Conservation (phyloP, 345 rosid genomes). For the Sonneratia caseolaris region DNA sequence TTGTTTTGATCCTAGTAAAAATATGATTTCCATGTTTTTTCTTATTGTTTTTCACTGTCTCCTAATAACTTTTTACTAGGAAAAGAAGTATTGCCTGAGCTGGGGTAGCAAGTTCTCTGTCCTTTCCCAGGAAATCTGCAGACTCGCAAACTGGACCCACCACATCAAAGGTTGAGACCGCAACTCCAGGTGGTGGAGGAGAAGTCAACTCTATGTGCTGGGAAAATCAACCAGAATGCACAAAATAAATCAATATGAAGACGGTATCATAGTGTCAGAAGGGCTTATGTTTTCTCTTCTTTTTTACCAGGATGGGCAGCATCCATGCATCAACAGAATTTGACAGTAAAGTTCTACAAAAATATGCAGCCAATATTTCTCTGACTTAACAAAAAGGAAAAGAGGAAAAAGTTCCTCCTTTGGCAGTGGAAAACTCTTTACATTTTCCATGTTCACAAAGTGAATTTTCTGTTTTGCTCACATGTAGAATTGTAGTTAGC, state of each 20-base stretch:
- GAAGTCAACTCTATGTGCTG: conserved; percentile 97
- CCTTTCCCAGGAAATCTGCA: conserved; percentile 96
- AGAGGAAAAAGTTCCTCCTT: background rate
- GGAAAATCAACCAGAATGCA: background rate
- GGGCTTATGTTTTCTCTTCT: background rate
- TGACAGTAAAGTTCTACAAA: background rate
- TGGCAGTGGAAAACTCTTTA: background rate
- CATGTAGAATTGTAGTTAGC: background rate
- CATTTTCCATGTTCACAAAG: background rate
- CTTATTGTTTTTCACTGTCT: background rate
- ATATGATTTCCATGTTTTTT: background rate
- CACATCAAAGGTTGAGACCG: conserved; percentile 66
- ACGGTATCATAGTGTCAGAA: background rate
- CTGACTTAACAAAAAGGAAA: background rate
- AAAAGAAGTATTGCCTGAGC: conserved; percentile 31
- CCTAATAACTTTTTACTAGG: background rate
- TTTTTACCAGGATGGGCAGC: background rate
- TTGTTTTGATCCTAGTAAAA: background rate
- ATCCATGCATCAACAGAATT: background rate
- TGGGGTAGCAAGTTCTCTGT: conserved; percentile 90
- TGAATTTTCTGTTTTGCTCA: background rate
- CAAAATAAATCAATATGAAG: background rate
- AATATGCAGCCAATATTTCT: background rate
- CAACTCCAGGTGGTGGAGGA: conserved; percentile 52
- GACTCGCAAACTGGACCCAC: conserved; percentile 99